Conservation (phyloP, 2,329 filamentous ascomycete genomes). For the Fusarium graminum region DNA sequence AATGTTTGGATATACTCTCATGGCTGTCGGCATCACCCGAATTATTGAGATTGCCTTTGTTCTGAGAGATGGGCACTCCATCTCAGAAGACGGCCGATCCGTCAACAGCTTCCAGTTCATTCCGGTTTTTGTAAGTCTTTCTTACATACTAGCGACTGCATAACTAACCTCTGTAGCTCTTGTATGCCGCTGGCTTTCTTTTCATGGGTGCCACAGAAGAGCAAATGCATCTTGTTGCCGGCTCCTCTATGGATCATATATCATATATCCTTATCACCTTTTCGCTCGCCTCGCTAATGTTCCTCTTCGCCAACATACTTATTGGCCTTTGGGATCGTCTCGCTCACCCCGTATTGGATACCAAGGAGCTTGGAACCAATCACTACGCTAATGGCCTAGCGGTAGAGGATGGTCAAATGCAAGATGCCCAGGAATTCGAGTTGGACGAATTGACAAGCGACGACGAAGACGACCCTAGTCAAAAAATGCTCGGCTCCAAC, state of each 20-base stretch:
- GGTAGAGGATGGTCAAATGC: constrained; percentile 69
- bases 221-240: constrained; percentile 84
- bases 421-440: constrained; percentile 93
- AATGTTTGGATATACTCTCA: constrained; percentile 94
- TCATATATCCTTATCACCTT: constrained; percentile 93
- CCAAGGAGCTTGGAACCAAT: constrained; percentile 57
- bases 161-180: constrained; percentile 67
- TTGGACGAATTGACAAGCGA: constrained; percentile 91
- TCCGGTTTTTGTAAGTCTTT: constrained; percentile 66
- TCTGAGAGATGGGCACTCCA: constrained; percentile 75
- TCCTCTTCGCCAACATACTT: constrained; percentile 91
- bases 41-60: constrained; percentile 95
- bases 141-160: not conserved
- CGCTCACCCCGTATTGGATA: constrained; percentile 54
- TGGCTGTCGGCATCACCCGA: constrained; percentile 85
- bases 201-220: constrained; percentile 99
- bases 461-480: constrained; percentile 76
- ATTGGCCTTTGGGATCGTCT: constrained; percentile 83
- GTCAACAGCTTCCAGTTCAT: constrained; percentile 72
- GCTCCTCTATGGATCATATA: constrained; percentile 85
- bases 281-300: constrained; percentile 89
- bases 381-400: constrained; percentile 52
- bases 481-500: constrained; percentile 50
- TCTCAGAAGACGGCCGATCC: constrained; percentile 76
- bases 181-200: constrained; percentile 92